Evolutionary conservation across 2,329 filamentous ascomycete species (phyloP).

Genomic region (Alternaria incomplexa): DNA sequence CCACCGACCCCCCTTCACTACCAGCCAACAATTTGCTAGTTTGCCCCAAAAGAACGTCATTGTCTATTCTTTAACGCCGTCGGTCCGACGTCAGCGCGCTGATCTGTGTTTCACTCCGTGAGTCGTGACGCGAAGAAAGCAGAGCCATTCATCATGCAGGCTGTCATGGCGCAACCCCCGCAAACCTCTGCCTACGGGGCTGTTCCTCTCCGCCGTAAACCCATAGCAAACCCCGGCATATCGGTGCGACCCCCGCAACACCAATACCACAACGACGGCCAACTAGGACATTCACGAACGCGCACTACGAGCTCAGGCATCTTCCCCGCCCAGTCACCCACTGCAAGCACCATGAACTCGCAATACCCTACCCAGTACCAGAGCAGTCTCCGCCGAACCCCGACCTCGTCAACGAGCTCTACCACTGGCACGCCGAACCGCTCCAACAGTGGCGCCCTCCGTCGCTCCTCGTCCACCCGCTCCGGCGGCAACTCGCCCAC

Average conservation of each 20-base stretch:
- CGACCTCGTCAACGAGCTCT: constrained; percentile 72
- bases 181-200: constrained; percentile 34
- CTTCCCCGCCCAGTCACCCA: constrained; percentile 35
- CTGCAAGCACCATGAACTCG: constrained; percentile 40
- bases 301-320: constrained; percentile 48
- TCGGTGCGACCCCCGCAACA: constrained; percentile 38
- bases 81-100: constrained; percentile 33
- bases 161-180: constrained; percentile 35
- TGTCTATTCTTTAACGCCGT: constrained; percentile 25
- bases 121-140: constrained; percentile 24
- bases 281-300: constrained; percentile 43
- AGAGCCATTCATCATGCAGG: constrained; percentile 32
- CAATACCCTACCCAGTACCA: constrained; percentile 45
- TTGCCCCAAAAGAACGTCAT: constrained; percentile 5
- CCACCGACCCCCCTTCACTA: constrained; percentile 14
- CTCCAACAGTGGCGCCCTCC: constrained; percentile 61
- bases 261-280: constrained; percentile 27
- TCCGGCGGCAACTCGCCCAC: constrained; percentile 68
- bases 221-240: constrained; percentile 41
- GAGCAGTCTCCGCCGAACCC: constrained; percentile 60
- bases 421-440: constrained; percentile 58
- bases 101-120: constrained; percentile 34
- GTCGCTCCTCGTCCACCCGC: constrained; percentile 81
- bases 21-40: not conserved
- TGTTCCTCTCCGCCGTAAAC: constrained; percentile 43